A percentile compares a stretch with the other conserved stretches of the same genome.
Conservation (phyloP, 2,329 filamentous ascomycete species). For the Chaetomium sp. region DNA sequence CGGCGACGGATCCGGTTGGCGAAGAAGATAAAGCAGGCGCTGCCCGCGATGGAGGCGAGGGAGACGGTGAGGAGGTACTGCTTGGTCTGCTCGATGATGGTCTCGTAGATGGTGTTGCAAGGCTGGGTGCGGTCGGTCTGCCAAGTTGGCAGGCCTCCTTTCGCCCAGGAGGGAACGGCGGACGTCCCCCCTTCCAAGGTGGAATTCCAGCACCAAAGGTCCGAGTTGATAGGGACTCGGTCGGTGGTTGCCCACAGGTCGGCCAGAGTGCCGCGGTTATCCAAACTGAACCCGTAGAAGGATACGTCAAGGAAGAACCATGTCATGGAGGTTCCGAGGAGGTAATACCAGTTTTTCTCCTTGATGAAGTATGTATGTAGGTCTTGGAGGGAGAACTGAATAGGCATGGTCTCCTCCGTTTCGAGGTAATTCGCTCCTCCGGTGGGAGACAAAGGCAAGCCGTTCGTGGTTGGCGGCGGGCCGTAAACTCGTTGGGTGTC, state of each 20-base stretch:
- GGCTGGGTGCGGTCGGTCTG: slow-evolving; percentile 52
- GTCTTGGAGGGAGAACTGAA: slow-evolving; percentile 53
- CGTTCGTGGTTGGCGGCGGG: slow-evolving; percentile 41
- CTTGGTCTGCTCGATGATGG: slow-evolving; percentile 54
- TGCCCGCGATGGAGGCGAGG: slow-evolving; percentile 54
- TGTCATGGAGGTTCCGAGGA: slow-evolving; percentile 50
- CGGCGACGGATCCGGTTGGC: slow-evolving; percentile 53
- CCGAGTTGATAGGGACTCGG: slow-evolving; percentile 41
- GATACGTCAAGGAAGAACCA: slow-evolving; percentile 61
- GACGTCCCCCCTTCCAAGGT: slow-evolving; percentile 48
- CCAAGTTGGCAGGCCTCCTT: slow-evolving; percentile 49
- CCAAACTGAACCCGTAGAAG: slow-evolving; percentile 58
- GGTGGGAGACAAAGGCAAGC: slow-evolving; percentile 41
- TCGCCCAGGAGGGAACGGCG: slow-evolving; percentile 47
- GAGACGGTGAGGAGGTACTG: slow-evolving; percentile 57
- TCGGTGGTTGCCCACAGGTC: slow-evolving; percentile 47
- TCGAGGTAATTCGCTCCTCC: slow-evolving; percentile 29
- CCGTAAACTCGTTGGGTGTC: slow-evolving; percentile 63
- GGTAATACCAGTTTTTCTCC: slow-evolving; percentile 51
- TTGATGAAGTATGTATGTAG: slow-evolving; percentile 54
- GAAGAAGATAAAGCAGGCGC: slow-evolving; percentile 51
- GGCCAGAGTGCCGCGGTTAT: slow-evolving; percentile 47
- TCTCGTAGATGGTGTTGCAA: slow-evolving; percentile 56
- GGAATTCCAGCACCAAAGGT: slow-evolving; percentile 53
- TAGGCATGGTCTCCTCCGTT: slow-evolving; percentile 42